Percentiles rank a stretch among this genome's conserved stretches.
Evolutionary conservation across 2,329 filamentous ascomycete genomes (phyloP).

Genomic region (Didymellaceae sp.): DNA sequence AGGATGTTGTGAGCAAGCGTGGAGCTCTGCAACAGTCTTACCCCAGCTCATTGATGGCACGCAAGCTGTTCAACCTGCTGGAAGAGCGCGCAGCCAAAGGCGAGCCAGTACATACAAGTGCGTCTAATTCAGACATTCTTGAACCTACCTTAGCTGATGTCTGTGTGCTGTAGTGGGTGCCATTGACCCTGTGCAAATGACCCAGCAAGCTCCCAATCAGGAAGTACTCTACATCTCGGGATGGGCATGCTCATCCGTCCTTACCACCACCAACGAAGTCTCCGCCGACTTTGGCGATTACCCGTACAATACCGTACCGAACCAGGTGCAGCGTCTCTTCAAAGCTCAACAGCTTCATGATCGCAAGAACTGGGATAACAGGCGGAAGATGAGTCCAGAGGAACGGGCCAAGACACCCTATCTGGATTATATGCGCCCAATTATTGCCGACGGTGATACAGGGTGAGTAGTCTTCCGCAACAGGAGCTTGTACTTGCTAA

Average conservation of each 20-base stretch:
- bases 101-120: conserved; percentile 91
- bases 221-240: conserved; percentile 96
- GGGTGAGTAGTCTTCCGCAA: conserved; percentile 54
- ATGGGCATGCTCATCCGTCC: conserved; percentile 93
- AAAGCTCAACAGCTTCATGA: conserved; percentile 98
- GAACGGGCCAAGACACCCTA: conserved; percentile 80
- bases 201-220: conserved; percentile 94
- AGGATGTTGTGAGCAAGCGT: conserved; percentile 91
- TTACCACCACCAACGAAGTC: conserved; percentile 95
- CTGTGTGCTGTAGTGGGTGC: conserved; percentile 74
- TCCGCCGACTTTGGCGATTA: conserved; percentile 98
- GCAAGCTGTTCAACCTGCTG: conserved; percentile 90
- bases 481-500: conserved; percentile 15
- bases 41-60: conserved; percentile 91
- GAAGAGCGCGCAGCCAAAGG: conserved; percentile 78
- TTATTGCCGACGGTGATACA: conserved; percentile 95
- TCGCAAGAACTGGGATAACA: conserved; percentile 88
- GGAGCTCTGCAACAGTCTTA: conserved; percentile 87
- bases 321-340: conserved; percentile 93
- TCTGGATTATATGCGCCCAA: conserved; percentile 89
- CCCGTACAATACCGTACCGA: conserved; percentile 97
- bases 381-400: conserved; percentile 77
- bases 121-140: conserved; percentile 44
- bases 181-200: conserved; percentile 99
- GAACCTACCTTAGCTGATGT: conserved; percentile 40